A percentile compares a stretch with the other conserved stretches of the same genome.
These are phyloP conservation scores for Pulicaria dysenterica DNA, from an alignment of 129 eudicot species.

Conservation along the genomic window DNA sequence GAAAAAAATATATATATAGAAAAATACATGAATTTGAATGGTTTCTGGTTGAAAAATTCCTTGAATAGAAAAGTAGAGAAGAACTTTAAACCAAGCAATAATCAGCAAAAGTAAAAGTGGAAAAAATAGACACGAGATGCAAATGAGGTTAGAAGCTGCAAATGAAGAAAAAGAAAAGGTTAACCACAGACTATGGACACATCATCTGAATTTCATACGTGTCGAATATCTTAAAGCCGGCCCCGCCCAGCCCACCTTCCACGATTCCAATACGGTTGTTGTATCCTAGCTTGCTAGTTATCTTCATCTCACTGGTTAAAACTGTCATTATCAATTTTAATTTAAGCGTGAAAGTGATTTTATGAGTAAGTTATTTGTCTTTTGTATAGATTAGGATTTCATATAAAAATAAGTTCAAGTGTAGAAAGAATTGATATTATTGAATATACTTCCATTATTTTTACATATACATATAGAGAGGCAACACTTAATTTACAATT, in stretches of 20 bases:
- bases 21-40: conserved; percentile 18
- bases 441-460: too few relatives aligned
- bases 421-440: too few relatives aligned
- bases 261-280: conserved; percentile 1
- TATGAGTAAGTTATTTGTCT: too few relatives aligned
- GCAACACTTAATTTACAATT: too few relatives aligned
- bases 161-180: background rate
- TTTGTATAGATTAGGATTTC: too few relatives aligned
- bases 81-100: conserved; percentile 40
- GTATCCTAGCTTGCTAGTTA: background rate
- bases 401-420: too few relatives aligned
- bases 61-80: conserved; percentile 27
- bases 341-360: too few relatives aligned
- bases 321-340: too few relatives aligned
- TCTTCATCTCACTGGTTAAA: too few relatives aligned
- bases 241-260: background rate
- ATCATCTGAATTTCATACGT: conserved; percentile 28
- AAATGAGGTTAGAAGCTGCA: conserved; percentile 18
- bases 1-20: background rate
- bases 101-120: conserved; percentile 26
- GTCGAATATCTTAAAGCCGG: conserved; percentile 33
- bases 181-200: background rate
- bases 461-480: too few relatives aligned
- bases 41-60: conserved; percentile 8
- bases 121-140: conserved; percentile 30